These are phyloP conservation scores for Cryptococcus wingfieldii DNA, from an alignment of 1,284 basidiomycete genomes.

Conservation along the genomic window DNA sequence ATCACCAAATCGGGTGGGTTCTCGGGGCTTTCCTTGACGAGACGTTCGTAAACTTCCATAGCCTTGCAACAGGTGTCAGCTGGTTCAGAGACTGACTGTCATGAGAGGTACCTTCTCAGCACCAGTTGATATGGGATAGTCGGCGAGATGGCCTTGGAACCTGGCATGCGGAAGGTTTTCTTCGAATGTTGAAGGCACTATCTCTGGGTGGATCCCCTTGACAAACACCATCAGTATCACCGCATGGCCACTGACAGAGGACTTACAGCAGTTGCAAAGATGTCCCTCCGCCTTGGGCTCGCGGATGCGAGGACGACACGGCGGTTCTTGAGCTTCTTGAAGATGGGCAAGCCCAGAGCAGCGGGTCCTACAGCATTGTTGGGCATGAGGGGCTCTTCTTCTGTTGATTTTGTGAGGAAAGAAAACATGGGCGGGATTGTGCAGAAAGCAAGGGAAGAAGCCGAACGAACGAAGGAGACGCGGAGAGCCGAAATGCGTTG, in stretches of 20 bases:
- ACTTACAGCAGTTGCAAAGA: conserved; percentile 58
- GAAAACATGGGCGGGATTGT: not conserved
- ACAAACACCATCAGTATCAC: conserved; percentile 2
- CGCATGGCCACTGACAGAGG: not conserved
- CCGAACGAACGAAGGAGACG: too few relatives aligned
- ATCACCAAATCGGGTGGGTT: conserved; percentile 92
- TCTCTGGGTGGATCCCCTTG: conserved; percentile 79
- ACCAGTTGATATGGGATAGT: conserved; percentile 91
- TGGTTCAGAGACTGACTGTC: not conserved
- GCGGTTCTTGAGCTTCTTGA: conserved; percentile 64
- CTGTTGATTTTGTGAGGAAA: not conserved
- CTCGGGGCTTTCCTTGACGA: conserved; percentile 68
- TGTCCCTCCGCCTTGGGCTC: conserved; percentile 78
- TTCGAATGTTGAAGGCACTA: conserved; percentile 81
- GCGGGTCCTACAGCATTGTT: conserved; percentile 58
- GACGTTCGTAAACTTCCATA: conserved; percentile 81
- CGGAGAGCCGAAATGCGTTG: not conserved
- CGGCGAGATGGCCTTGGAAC: conserved; percentile 70
- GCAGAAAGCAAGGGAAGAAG: not conserved
- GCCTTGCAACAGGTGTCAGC: conserved; percentile 50
- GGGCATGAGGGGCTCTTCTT: conserved; percentile 7
- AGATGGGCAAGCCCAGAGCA: conserved; percentile 66
- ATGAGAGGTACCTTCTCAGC: conserved; percentile 64
- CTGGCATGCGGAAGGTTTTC: conserved; percentile 70
- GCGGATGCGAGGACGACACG: conserved; percentile 78